Base-by-base conservation (phyloP, 2,329 filamentous ascomycete genomes). In the Calonectria henricotiae region DNA sequence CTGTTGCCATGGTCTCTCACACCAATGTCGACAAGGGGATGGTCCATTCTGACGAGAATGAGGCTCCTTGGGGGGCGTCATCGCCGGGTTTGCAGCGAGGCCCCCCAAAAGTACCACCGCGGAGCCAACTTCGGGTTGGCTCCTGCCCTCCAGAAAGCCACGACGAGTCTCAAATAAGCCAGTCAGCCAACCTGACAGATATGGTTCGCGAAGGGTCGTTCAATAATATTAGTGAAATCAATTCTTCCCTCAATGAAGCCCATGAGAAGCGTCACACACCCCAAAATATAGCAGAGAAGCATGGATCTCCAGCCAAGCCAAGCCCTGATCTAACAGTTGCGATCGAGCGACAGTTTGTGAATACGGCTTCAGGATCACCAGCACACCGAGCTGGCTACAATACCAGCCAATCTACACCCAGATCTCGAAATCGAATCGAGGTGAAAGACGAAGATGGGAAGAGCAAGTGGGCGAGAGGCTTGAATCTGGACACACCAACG, bases 401-500 rank as follows among this genome's bases (percentile, higher is more conserved):
- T 12, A 65, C 68, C 17, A 62, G 69, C 41, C 54, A 70, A 15
- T 67, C 71, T 6, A 71, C 63, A 15, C 51, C 67, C 1, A 70
- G 62, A 30, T 39, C 15, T 25, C 39, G 63, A 4, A 17, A 20
- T 54, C 72, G 71, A 61, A 32, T 75, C 35, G 65, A 75, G 13
- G 68, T 74, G 15, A 69, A 67, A 23, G 61, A 65, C 4, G 69
- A 69, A 23, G 69, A 58, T 9, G 5, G 25, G 3, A 69, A 62
- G 12, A n/a, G 17, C 13, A 58, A 32, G 20, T 43, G 7, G 20
- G 11, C 15, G 25, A 46, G 54, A 37, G 63, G 69, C 1, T 65
- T 64, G 23, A 73, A 77, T 7, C 68, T 72, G 66, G 80, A 82
- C 44, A 77, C 79, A 0, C 83, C 85, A 68, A 78, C 77, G 0